Percentiles rank a stretch among this genome's conserved stretches.
Evolutionary conservation across 2,329 filamentous ascomycete species (phyloP).

Genomic region (Sporothrix curviconia): DNA sequence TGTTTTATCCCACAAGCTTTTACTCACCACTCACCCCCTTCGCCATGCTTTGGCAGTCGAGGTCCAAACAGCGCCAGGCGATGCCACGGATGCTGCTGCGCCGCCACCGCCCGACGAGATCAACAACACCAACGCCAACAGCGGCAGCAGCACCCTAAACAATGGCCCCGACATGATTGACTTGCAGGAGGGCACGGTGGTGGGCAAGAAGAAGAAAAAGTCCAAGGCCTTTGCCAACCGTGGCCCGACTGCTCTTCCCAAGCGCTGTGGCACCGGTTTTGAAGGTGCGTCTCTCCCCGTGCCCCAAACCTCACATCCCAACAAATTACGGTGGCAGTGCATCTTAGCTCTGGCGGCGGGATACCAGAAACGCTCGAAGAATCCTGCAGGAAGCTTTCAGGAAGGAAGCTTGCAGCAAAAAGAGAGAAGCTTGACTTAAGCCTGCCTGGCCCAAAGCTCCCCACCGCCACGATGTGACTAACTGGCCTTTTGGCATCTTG

Average conservation of each 20-base stretch:
- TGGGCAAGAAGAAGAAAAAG: slow-evolving; percentile 33
- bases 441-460: not conserved
- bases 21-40: not conserved
- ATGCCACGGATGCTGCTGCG: not conserved
- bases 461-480: not conserved
- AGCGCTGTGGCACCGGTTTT: slow-evolving; percentile 56
- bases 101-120: not conserved
- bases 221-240: slow-evolving; percentile 31
- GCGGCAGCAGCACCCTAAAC: too few species aligned
- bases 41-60: not conserved
- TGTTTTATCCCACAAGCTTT: not conserved
- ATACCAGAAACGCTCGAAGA: not conserved
- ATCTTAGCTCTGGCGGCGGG: not conserved
- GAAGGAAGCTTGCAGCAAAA: not conserved
- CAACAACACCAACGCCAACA: too few species aligned
- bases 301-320: not conserved
- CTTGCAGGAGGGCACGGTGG: slow-evolving; percentile 1
- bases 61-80: not conserved
- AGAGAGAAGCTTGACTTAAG: not conserved
- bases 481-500: not conserved
- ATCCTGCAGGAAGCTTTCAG: not conserved
- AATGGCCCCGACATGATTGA: not conserved
- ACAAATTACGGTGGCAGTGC: not conserved
- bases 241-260: slow-evolving; percentile 36
- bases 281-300: slow-evolving; percentile 51